Conservation (phyloP, 2,329 filamentous ascomycete species). For the Chrysosphaeria jannelii region DNA sequence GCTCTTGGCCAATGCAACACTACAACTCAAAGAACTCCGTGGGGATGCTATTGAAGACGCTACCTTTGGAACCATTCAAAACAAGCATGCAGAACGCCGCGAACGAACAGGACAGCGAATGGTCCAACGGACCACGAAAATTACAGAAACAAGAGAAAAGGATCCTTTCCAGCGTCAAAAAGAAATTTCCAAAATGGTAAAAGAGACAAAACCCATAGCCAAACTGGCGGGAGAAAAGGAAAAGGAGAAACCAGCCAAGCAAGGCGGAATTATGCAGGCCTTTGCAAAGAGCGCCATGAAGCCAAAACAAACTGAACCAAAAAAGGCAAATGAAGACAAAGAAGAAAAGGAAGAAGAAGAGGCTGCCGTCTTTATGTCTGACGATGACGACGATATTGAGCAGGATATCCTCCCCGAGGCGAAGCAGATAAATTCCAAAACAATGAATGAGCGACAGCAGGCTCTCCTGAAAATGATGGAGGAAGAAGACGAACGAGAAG, state of each 20-base stretch:
- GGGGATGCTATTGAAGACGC: slow-evolving; percentile 22
- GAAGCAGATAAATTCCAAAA: slow-evolving; percentile 17
- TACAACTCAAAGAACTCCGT: slow-evolving; percentile 25
- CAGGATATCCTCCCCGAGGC: slow-evolving; percentile 17
- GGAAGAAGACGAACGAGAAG: slow-evolving; percentile 19
- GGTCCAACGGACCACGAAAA: slow-evolving; percentile 3
- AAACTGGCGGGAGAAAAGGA: neutral
- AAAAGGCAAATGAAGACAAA: slow-evolving; percentile 1
- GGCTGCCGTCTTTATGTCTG: neutral
- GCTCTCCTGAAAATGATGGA: slow-evolving; percentile 50
- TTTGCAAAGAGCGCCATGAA: slow-evolving; percentile 38
- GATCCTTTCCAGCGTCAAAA: no score
- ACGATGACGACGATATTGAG: slow-evolving; percentile 14
- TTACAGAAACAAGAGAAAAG: slow-evolving; percentile 1
- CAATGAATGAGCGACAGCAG: slow-evolving; percentile 31
- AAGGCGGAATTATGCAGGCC: slow-evolving; percentile 32
- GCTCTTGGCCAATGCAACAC: slow-evolving; percentile 36
- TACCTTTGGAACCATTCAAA: slow-evolving; percentile 45
- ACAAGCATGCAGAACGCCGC: slow-evolving; percentile 29
- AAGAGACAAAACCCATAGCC: neutral
- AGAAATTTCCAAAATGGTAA: no score
- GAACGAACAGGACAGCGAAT: slow-evolving; percentile 10
- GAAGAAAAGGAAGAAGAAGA: slow-evolving; percentile 11
- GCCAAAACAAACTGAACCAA: slow-evolving; percentile 3
- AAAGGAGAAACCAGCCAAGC: neutral